Conservation (phyloP, 2,329 filamentous ascomycete genomes). For the Exophiala sp. region DNA sequence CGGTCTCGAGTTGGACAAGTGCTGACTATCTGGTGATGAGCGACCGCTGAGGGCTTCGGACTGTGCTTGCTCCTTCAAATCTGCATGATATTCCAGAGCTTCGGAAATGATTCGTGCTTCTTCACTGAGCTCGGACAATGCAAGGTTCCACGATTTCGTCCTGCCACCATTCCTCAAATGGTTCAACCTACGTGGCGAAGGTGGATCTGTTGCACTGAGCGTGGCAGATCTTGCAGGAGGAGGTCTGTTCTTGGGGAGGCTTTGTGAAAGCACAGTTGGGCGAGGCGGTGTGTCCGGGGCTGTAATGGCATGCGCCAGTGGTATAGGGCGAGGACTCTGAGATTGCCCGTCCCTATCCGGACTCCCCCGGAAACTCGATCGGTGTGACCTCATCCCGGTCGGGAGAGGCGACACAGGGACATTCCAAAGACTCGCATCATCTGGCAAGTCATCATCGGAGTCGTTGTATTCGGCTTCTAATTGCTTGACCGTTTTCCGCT, state of each 20-base stretch:
- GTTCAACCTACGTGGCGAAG: slow-evolving; percentile 28
- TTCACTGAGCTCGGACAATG: slow-evolving; percentile 55
- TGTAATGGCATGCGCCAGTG: slow-evolving; percentile 39
- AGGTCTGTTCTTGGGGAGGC: slow-evolving; percentile 31
- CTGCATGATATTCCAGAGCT: slow-evolving; percentile 57
- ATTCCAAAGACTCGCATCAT: slow-evolving; percentile 50
- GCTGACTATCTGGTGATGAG: slow-evolving; percentile 13
- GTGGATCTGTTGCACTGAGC: slow-evolving; percentile 17
- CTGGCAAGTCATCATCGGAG: slow-evolving; percentile 49
- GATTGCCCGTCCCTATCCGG: slow-evolving; percentile 34
- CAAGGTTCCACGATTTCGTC: slow-evolving; percentile 59
- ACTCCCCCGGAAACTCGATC: slow-evolving; percentile 39
- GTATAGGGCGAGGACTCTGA: slow-evolving; percentile 38
- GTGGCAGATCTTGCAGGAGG: slow-evolving; percentile 19
- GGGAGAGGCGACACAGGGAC: slow-evolving; percentile 48
- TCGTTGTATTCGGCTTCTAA: slow-evolving; percentile 50
- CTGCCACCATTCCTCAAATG: slow-evolving; percentile 34
- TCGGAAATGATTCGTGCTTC: slow-evolving; percentile 60
- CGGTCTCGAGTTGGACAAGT: slow-evolving; percentile 43
- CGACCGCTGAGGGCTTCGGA: slow-evolving; percentile 6
- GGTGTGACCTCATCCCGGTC: slow-evolving; percentile 36
- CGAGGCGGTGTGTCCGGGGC: slow-evolving; percentile 27
- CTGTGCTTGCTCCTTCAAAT: slow-evolving; percentile 36
- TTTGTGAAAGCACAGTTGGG: slow-evolving; percentile 30
- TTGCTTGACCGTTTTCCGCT: slow-evolving; percentile 46